These are phyloP conservation scores for Gnomoniopsis smithogilvyi DNA, from an alignment of 2,329 filamentous ascomycete species.

Conservation along the genomic window DNA sequence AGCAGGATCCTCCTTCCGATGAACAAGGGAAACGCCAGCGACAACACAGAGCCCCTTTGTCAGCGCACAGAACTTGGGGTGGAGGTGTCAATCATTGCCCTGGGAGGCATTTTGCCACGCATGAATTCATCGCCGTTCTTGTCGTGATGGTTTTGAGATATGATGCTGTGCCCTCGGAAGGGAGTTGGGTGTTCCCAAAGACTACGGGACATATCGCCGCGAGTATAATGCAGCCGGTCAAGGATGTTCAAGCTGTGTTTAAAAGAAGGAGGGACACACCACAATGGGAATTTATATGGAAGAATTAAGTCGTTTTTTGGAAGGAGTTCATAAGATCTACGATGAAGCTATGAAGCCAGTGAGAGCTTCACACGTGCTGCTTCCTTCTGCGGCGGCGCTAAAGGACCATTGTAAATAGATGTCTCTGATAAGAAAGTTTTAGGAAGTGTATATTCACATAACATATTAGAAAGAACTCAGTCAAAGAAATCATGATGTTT, in stretches of 20 bases:
- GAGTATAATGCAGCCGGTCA: not conserved
- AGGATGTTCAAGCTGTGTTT: not conserved
- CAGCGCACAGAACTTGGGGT: not conserved
- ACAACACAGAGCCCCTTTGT: not conserved
- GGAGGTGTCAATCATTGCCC: not conserved
- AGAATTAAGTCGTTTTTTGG: too few species aligned
- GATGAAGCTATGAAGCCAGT: too few species aligned
- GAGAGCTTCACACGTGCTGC: too few species aligned
- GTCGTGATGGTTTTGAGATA: not conserved
- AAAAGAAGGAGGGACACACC: too few species aligned
- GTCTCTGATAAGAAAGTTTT: too few species aligned
- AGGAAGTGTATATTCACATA: too few species aligned
- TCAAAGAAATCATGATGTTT: too few species aligned
- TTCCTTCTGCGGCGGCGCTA: too few species aligned
- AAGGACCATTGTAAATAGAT: too few species aligned
- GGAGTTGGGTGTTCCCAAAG: not conserved
- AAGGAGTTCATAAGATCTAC: too few species aligned
- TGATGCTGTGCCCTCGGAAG: not conserved
- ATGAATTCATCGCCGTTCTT: not conserved
- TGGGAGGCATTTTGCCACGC: not conserved
- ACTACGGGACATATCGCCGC: not conserved
- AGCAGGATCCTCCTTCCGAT: not conserved
- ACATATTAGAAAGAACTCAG: too few species aligned
- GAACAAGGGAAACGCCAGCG: not conserved
- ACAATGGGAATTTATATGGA: too few species aligned